phyloP scores from a whole-genome alignment of 2,329 filamentous ascomycete species.

The Xylariaceae sp. region DNA sequence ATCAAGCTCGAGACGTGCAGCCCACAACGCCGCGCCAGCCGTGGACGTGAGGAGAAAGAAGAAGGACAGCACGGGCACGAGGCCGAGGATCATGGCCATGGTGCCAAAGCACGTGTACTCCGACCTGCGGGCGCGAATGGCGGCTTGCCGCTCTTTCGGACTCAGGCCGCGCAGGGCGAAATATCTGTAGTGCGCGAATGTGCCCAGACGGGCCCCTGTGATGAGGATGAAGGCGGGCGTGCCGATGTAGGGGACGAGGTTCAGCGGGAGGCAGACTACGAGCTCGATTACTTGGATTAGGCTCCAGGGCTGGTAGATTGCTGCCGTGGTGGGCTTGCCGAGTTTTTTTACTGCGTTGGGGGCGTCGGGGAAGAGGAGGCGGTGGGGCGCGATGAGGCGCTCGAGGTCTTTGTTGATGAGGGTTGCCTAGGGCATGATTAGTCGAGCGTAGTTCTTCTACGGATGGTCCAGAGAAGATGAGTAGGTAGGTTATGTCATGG shows the following conservation, averaged over 20 bases:
- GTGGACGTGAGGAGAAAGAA: slow-evolving; percentile 88
- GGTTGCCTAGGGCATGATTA: slow-evolving; percentile 47
- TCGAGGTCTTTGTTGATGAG: slow-evolving; percentile 69
- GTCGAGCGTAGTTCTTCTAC: background rate
- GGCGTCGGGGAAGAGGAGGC: slow-evolving; percentile 61
- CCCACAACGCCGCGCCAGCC: slow-evolving; percentile 81
- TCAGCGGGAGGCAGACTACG: slow-evolving; percentile 71
- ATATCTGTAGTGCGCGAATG: slow-evolving; percentile 86
- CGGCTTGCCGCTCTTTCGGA: slow-evolving; percentile 67
- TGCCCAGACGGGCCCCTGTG: slow-evolving; percentile 81
- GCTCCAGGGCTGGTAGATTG: slow-evolving; percentile 83
- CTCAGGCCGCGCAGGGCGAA: slow-evolving; percentile 72
- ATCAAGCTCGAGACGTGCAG: slow-evolving; percentile 63
- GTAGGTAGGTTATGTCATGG: background rate
- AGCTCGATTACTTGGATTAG: slow-evolving; percentile 87
- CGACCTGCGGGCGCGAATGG: slow-evolving; percentile 56
- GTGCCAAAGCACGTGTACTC: slow-evolving; percentile 94
- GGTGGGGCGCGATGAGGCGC: slow-evolving; percentile 61
- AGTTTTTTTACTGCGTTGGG: slow-evolving; percentile 72
- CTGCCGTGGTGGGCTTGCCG: slow-evolving; percentile 70
- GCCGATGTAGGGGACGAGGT: slow-evolving; percentile 78
- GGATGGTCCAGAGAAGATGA: background rate
- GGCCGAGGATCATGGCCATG: slow-evolving; percentile 73
- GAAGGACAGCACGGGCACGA: slow-evolving; percentile 89
- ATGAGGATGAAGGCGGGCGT: slow-evolving; percentile 81